These are phyloP conservation scores for Aspergillus coremiiformis DNA, from an alignment of 495 filamentous ascomycete genomes.

Conservation along the genomic window DNA sequence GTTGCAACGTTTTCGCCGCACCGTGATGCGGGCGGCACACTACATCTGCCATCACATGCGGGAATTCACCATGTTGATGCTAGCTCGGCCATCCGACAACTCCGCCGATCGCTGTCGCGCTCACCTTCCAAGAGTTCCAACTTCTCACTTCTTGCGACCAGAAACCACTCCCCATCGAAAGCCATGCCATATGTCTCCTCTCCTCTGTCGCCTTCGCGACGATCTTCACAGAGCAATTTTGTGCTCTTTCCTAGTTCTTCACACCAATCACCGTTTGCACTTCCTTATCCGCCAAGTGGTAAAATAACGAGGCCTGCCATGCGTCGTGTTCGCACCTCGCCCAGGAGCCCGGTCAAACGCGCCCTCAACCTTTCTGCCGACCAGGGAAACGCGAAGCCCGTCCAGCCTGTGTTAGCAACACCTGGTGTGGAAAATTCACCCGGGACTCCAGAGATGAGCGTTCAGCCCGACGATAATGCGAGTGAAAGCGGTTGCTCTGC, in stretches of 20 bases:
- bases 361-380: slow-evolving; percentile 62
- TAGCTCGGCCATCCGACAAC: slow-evolving; percentile 63
- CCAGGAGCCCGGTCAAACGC: slow-evolving; percentile 69
- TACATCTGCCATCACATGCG: slow-evolving; percentile 77
- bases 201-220: slow-evolving; percentile 44
- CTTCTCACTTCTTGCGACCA: slow-evolving; percentile 55
- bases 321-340: slow-evolving; percentile 55
- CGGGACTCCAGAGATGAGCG: slow-evolving; percentile 25
- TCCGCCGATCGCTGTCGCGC: slow-evolving; percentile 76
- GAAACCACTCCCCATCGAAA: slow-evolving; percentile 48
- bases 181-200: slow-evolving; percentile 41
- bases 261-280: slow-evolving; percentile 44
- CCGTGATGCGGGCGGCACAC: slow-evolving; percentile 62
- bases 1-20: slow-evolving; percentile 49
- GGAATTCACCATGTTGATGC: slow-evolving; percentile 74
- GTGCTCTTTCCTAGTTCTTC: slow-evolving; percentile 42
- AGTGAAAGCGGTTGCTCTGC: slow-evolving; percentile 35
- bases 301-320: slow-evolving; percentile 41
- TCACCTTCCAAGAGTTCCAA: slow-evolving; percentile 73
- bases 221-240: slow-evolving; percentile 37
- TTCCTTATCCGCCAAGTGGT: slow-evolving; percentile 46
- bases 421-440: slow-evolving; percentile 52
- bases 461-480: slow-evolving; percentile 31
- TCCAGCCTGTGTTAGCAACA: slow-evolving; percentile 26
- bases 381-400: slow-evolving; percentile 58